phyloP scores from a whole-genome alignment of 768 basidiomycete genomes.

The Dioszegia hungarica region DNA sequence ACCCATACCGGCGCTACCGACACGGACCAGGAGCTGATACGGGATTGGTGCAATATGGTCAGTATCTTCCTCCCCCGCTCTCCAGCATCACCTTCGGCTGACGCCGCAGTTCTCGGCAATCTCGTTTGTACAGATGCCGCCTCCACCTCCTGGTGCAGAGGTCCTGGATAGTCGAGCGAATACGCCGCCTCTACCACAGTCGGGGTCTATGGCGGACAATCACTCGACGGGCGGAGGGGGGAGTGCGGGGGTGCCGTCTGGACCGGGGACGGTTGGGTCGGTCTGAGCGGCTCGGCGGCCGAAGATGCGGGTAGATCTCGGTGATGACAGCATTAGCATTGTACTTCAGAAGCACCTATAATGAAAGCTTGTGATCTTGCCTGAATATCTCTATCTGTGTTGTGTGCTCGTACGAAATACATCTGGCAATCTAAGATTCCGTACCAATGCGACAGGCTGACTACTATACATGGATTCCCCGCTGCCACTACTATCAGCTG shows the following conservation, averaged over 20 bases:
- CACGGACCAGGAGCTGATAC: slow-evolving; percentile 31
- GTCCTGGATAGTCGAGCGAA: slow-evolving; percentile 24
- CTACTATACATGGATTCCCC: too few relatives aligned
- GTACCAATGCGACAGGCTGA: too few relatives aligned
- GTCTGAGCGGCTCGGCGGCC: too few relatives aligned
- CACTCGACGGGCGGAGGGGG: background rate
- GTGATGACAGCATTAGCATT: too few relatives aligned
- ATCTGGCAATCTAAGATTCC: too few relatives aligned
- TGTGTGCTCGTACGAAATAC: too few relatives aligned
- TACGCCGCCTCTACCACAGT: slow-evolving; percentile 6
- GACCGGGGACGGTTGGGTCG: background rate
- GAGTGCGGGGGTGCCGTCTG: background rate
- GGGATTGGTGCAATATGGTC: slow-evolving; percentile 44
- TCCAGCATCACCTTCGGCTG: too few relatives aligned
- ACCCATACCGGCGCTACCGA: slow-evolving; percentile 11
- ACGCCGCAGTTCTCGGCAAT: slow-evolving; percentile 35
- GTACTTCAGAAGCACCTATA: too few relatives aligned
- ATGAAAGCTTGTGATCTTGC: too few relatives aligned
- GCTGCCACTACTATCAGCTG: too few relatives aligned
- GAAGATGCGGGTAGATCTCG: background rate
- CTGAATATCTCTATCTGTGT: too few relatives aligned
- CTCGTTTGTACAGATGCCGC: slow-evolving; percentile 42
- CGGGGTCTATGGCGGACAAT: too few relatives aligned
- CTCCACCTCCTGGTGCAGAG: slow-evolving; percentile 26
- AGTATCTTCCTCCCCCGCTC: slow-evolving; percentile 5